Percentiles rank a stretch among this genome's conserved stretches.
These are phyloP conservation scores for Usnea hakonensis DNA, from an alignment of 495 filamentous ascomycete genomes.

Conservation along the genomic window DNA sequence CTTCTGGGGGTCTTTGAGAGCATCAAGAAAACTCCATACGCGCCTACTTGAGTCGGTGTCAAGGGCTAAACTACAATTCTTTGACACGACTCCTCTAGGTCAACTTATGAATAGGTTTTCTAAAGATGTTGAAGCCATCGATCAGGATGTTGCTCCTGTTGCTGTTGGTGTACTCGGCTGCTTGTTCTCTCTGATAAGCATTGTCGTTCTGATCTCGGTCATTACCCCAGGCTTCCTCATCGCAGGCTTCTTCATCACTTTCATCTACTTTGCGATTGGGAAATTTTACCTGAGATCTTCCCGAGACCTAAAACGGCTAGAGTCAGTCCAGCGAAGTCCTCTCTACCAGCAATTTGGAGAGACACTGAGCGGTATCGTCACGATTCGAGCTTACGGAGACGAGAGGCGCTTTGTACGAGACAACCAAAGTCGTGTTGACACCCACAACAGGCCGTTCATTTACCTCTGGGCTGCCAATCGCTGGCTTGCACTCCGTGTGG, in stretches of 20 bases:
- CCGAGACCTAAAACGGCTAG: slow-evolving; percentile 85
- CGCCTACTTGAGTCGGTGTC: slow-evolving; percentile 71
- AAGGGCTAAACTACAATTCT: slow-evolving; percentile 92
- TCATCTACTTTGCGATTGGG: slow-evolving; percentile 75
- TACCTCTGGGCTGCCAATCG: slow-evolving; percentile 96
- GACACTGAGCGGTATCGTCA: slow-evolving; percentile 91
- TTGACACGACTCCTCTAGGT: slow-evolving; percentile 92
- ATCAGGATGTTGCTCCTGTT: slow-evolving; percentile 91
- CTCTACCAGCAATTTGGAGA: slow-evolving; percentile 98
- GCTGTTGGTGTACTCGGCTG: slow-evolving; percentile 70
- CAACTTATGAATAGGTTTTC: slow-evolving; percentile 99
- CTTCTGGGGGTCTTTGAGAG: slow-evolving; percentile 86
- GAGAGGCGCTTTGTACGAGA: slow-evolving; percentile 89
- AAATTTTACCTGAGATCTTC: slow-evolving; percentile 86
- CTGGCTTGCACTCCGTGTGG: slow-evolving; percentile 91
- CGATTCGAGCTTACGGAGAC: slow-evolving; percentile 94
- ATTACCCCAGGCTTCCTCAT: slow-evolving; percentile 92
- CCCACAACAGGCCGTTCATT: slow-evolving; percentile 87
- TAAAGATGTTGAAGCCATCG: slow-evolving; percentile 90
- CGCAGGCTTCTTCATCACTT: slow-evolving; percentile 75
- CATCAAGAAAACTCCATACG: slow-evolving; percentile 78
- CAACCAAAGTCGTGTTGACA: slow-evolving; percentile 82
- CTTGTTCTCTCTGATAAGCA: slow-evolving; percentile 71
- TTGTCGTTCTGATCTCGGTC: slow-evolving; percentile 80
- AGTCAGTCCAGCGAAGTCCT: slow-evolving; percentile 90